Conservation (phyloP, 176 grass and related monocot species). For the Musa itinerans region DNA sequence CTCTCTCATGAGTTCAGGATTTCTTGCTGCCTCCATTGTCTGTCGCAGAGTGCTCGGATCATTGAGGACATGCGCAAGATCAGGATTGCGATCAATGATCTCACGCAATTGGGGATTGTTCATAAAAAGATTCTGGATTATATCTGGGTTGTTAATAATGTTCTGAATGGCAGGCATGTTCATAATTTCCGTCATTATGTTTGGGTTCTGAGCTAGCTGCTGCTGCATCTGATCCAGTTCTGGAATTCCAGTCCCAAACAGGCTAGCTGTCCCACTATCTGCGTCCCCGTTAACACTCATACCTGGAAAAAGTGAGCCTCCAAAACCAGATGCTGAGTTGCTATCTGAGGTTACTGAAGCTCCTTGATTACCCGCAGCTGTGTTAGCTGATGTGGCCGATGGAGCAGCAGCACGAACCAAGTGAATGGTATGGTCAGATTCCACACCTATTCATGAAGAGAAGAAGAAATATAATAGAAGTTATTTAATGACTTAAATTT, state of each 20-base stretch:
- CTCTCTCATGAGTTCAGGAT: constrained; percentile 98
- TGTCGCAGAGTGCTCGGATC: constrained; percentile 83
- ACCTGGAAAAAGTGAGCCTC: constrained; percentile 44
- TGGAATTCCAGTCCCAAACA: constrained; percentile 53
- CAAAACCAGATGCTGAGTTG: constrained; percentile 33
- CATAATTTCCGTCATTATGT: constrained; percentile 96
- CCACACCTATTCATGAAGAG: constrained; percentile 44
- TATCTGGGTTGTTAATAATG: constrained; percentile 89
- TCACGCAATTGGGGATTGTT: constrained; percentile 97
- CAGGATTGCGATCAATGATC: constrained; percentile 88
- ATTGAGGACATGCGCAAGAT: constrained; percentile 95
- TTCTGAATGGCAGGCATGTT: constrained; percentile 87
- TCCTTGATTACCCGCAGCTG: constrained; percentile 37
- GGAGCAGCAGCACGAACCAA: constrained; percentile 69
- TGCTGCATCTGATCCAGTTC: constrained; percentile 88
- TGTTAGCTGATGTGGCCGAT: constrained; percentile 30
- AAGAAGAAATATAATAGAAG: constrained; percentile 22
- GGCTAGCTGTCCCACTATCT: constrained; percentile 26
- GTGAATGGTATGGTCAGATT: constrained; percentile 93
- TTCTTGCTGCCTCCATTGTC: constrained; percentile 89
- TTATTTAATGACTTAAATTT: not conserved
- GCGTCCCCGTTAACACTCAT: constrained; percentile 46
- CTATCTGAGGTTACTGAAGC: constrained; percentile 44
- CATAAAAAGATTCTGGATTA: constrained; percentile 94
- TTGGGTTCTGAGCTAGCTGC: constrained; percentile 92